Base-by-base conservation (phyloP, 2,329 filamentous ascomycete genomes). In the Xylaria sp. region DNA sequence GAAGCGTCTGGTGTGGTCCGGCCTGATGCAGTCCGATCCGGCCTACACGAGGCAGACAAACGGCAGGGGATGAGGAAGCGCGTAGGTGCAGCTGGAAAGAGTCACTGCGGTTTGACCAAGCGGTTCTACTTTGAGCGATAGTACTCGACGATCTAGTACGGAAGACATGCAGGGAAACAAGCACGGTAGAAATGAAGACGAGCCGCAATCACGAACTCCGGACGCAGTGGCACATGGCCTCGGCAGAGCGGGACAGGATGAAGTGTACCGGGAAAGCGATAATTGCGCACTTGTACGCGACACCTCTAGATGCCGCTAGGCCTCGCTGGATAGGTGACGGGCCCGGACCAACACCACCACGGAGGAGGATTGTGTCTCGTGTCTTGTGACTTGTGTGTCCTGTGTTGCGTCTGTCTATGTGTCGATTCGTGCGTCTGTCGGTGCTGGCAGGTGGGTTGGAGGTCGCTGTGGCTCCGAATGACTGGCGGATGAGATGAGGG, bases 161-260 rank as follows among this genome's bases (percentile, higher is more conserved):
- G 66, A 60, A 70, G 71, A 68, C 70, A 71, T 72, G 61, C 69
- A 71, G 64, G 53, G 24, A 60, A 61, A 42, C 21, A 57, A 54
- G 47, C 17, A 19, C 58, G 12, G 54, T 56, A 21, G 47, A 45
- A 24, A 64, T 64, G 36, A 21, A 59, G 61, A 64, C 58, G 51
- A 65, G 68, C 61, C 59, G 65, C 56, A 34, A 42, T 70, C 54
- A 70, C 65, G 54, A 65, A 57, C 55, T 57, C 61, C 34, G 39
- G 19, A 42, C 57, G 42, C 65, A 57, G 55, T 48, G 62, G 65
- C 55, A 65, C 68, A 70, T 70, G 65, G 58, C 65, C 57, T 45
- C 47, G 36, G 48, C 27, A 30, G 53, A 47, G 34, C 50, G 12
- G 32, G 50, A 64, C 9, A 19, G 19, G 32, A 60, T 27, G 17